These are phyloP conservation scores for Skeletonema potamos DNA, from an alignment of 108 stramenopile species.

Conservation along the genomic window DNA sequence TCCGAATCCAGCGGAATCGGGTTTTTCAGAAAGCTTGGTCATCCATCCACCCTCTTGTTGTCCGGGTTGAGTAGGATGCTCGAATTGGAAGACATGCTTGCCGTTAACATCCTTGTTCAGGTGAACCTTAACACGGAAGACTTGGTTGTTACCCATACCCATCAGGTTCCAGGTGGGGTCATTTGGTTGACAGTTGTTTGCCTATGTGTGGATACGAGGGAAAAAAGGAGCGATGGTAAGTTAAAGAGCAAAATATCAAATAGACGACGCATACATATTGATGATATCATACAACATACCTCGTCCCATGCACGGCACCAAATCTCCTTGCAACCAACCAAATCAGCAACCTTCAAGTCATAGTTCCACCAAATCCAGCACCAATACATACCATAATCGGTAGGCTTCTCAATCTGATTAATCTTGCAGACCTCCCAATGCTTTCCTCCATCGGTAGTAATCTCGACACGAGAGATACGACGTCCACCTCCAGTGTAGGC, in stretches of 20 bases:
- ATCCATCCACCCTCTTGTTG: constrained; percentile 95
- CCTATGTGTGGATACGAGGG: background rate
- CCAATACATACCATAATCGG: constrained; percentile 91
- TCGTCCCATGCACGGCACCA: constrained; percentile 96
- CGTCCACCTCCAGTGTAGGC: constrained; percentile 97
- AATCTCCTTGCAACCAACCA: constrained; percentile 89
- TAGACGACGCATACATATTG: no score
- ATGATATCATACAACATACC: background rate
- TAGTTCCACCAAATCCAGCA: constrained; percentile 91
- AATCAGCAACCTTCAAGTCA: constrained; percentile 70
- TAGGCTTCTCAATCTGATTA: constrained; percentile 80
- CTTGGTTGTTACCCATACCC: constrained; percentile 99
- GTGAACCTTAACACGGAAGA: constrained; percentile 91
- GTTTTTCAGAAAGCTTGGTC: constrained; percentile 79
- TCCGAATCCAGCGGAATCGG: constrained; percentile 81
- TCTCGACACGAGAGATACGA: constrained; percentile 88
- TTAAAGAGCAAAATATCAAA: no score
- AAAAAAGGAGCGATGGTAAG: background rate
- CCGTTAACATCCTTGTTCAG: constrained; percentile 64
- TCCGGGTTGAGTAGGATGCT: constrained; percentile 96
- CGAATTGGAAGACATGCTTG: constrained; percentile 84
- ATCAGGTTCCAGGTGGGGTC: constrained; percentile 97
- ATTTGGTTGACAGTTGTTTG: constrained; percentile 90
- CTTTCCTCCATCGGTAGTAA: constrained; percentile 84
- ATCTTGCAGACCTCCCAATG: constrained; percentile 82